These are phyloP conservation scores for Candida golubevii DNA, from an alignment of 805 yeast species.

Conservation along the genomic window DNA sequence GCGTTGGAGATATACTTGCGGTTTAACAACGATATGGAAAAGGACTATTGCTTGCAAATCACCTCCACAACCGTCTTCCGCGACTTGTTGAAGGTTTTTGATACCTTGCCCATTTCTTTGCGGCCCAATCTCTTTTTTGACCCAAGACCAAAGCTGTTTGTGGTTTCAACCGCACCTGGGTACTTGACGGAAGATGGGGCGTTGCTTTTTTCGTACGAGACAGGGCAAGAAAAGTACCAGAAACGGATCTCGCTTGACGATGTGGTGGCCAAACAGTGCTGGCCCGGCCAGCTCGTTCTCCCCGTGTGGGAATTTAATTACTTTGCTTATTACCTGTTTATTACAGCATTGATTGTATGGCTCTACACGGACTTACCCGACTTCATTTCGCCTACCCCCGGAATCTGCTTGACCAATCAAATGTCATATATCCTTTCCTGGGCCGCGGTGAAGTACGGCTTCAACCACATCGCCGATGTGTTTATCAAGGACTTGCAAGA, in stretches of 20 bases:
- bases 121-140: constrained; percentile 77
- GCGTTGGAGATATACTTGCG: constrained; percentile 60
- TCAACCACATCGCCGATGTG: constrained; percentile 40
- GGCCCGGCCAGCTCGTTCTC: constrained; percentile 88
- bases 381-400: constrained; percentile 86
- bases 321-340: constrained; percentile 38
- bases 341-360: constrained; percentile 56
- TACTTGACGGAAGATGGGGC: constrained; percentile 80
- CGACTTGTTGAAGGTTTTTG: constrained; percentile 58
- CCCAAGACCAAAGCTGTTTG: constrained; percentile 59
- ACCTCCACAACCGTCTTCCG: constrained; percentile 53
- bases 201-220: constrained; percentile 59
- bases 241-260: constrained; percentile 44
- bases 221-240: constrained; percentile 43
- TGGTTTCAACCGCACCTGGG: constrained; percentile 67
- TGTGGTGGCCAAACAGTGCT: constrained; percentile 52
- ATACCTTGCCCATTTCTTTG: constrained; percentile 63
- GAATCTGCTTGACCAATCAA: constrained; percentile 70
- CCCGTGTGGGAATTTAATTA: constrained; percentile 62
- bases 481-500: constrained; percentile 47
- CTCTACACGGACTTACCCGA: constrained; percentile 93
- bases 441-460: constrained; percentile 32
- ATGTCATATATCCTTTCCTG: constrained; percentile 25
- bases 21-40: constrained; percentile 77
- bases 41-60: constrained; percentile 87